These are phyloP conservation scores for Groenewaldozyma tartarivorans DNA, from an alignment of 805 yeast genomes.

Conservation along the genomic window DNA sequence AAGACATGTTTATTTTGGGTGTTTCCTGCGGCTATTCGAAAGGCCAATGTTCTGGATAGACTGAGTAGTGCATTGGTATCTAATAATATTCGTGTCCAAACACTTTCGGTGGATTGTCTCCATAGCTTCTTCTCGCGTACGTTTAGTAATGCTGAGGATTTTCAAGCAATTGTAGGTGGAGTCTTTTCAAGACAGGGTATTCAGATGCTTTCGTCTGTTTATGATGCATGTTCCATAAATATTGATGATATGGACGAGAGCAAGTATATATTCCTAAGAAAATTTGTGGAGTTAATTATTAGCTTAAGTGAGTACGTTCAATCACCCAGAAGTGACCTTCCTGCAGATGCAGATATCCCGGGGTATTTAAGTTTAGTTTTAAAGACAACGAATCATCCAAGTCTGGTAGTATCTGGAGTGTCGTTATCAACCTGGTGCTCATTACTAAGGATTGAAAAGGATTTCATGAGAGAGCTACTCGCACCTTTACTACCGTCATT, in stretches of 20 bases:
- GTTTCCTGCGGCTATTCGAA: slow-evolving; percentile 61
- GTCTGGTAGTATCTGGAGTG: slow-evolving; percentile 82
- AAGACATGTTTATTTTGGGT: slow-evolving; percentile 92
- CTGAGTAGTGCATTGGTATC: slow-evolving; percentile 46
- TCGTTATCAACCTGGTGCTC: slow-evolving; percentile 94
- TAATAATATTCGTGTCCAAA: slow-evolving; percentile 54
- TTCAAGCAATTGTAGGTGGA: slow-evolving; percentile 66
- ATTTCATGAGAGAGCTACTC: slow-evolving; percentile 32
- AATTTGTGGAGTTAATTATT: slow-evolving; percentile 88
- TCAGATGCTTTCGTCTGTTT: slow-evolving; percentile 54
- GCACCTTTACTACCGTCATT: slow-evolving; percentile 53
- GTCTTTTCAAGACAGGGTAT: slow-evolving; percentile 73
- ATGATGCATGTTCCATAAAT: slow-evolving; percentile 40
- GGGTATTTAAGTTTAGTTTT: slow-evolving; percentile 68
- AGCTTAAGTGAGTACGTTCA: slow-evolving; percentile 72
- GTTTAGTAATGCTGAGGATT: slow-evolving; percentile 57
- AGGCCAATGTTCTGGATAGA: slow-evolving; percentile 54
- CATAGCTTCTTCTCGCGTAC: slow-evolving; percentile 80
- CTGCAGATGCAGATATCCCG: slow-evolving; percentile 49
- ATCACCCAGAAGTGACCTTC: slow-evolving; percentile 33
- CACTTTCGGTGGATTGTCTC: slow-evolving; percentile 81
- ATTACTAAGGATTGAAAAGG: slow-evolving; percentile 70
- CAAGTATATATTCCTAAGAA: slow-evolving; percentile 72
- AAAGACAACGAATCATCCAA: slow-evolving; percentile 72
- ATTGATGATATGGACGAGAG: slow-evolving; percentile 66